Conservation (phyloP, 2,329 filamentous ascomycete species). For the Stagonosporopsis tanaceti region DNA sequence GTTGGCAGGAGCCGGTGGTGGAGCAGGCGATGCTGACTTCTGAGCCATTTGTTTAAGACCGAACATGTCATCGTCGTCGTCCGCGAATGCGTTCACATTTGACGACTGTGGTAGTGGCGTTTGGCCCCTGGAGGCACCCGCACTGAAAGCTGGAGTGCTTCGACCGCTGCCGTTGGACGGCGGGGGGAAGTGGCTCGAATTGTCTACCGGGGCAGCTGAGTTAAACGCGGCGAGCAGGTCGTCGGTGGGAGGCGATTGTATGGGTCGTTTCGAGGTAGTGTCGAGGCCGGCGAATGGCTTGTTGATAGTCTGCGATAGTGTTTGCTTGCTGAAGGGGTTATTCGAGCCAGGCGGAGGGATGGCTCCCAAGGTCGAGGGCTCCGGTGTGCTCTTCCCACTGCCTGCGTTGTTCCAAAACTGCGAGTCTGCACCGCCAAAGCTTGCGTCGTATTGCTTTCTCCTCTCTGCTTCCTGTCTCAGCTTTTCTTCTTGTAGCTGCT, state of each 20-base stretch:
- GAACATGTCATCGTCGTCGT: conserved; percentile 86
- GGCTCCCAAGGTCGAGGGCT: conserved; percentile 47
- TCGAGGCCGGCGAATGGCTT: conserved; percentile 50
- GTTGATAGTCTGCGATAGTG: conserved; percentile 48
- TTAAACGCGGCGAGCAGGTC: conserved; percentile 70
- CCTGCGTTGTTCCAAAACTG: conserved; percentile 80
- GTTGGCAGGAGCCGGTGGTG: conserved; percentile 30
- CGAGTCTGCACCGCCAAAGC: conserved; percentile 73
- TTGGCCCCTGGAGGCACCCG: conserved; percentile 37
- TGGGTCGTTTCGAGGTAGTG: conserved; percentile 39
- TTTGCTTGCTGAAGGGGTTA: conserved; percentile 35
- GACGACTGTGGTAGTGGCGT: conserved; percentile 38
- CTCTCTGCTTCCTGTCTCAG: conserved; percentile 78
- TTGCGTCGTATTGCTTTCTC: conserved; percentile 73
- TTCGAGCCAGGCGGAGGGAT: conserved; percentile 31
- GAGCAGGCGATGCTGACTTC: conserved; percentile 39
- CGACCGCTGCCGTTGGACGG: conserved; percentile 49
- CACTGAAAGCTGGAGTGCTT: conserved; percentile 49
- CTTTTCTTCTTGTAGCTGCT: conserved; percentile 79
- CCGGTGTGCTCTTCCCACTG: conserved; percentile 58
- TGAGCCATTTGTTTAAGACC: conserved; percentile 72
- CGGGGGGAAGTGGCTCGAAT: conserved; percentile 66
- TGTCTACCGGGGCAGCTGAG: conserved; percentile 65
- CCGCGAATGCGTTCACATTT: conserved; percentile 49
- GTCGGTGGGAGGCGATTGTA: conserved; percentile 52